Base-by-base conservation (phyloP, 176 grass and related monocot species). In the Eleusine coracana region DNA sequence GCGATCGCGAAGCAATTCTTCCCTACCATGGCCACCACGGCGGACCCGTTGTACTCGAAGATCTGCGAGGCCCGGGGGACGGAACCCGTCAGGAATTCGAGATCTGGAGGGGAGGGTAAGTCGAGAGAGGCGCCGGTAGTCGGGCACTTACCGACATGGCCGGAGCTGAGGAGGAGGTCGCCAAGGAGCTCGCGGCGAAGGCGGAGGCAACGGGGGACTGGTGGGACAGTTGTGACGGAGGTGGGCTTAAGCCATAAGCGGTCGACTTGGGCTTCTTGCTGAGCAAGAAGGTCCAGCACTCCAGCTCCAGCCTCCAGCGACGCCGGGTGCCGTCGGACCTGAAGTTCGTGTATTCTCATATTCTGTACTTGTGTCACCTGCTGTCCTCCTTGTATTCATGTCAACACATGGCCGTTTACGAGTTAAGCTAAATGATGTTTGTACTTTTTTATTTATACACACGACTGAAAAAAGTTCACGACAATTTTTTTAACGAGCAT, bases 1-100 rank as follows among this genome's bases (percentile, higher is more conserved):
- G 93, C 96, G 71, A 99, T 99, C 27, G 96, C 96, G 89, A 96
- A 99, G 85, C 96, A 96, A 70, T 96, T 96, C 89, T 94, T 99
- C 21, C 96, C 96, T 41, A 99, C 91, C 96, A 99, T 99, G 59
- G 96, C 96, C 85, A 99, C 91, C 82, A 99, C 75, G 44, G 96
- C 96, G 73, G 89, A 87, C 23, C 96, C 96, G 69, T 99, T 99
- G 83, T 99, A 99, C 87, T 99, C 96, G 70, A 99, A 99, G 91
- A 99, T 99, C 93, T 99, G 54, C 59, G 11, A 31, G 1, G 2
- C 6, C 66, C 0, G 39, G 10, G n/a, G 31, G 0, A 3, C 6
- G 13, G 3, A 46, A 13, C 13, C 9, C 11, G 54, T 82, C 7
- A 45, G 64, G 17, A 40, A 82, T 15, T 73, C 40, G 38, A 68